Evolutionary conservation across 257 asterid species (phyloP), one percentile per base, ranked within the genome.

Genomic region (Rubia yunnanensis): DNA sequence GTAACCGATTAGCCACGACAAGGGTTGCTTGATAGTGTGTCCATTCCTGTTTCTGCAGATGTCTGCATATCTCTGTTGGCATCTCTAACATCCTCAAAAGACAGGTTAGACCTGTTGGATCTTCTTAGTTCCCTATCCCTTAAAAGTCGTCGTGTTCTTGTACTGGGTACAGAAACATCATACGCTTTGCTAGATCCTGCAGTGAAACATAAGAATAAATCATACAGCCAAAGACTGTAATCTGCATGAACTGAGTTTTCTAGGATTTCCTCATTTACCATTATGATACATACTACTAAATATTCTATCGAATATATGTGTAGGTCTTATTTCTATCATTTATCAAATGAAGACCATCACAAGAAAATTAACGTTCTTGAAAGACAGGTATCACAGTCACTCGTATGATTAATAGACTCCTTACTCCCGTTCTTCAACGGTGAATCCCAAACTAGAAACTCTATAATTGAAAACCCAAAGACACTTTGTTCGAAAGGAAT

Each of bases 1-100:
- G 97, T 32, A 89, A 82, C 72, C 97, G 78, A 61, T 89, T 89
- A n/a, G 97, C 95, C 70, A 89, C 97, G 22, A 89, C 97, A 89
- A 81, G 65, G 91, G 83, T 59, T 87, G 95, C 44, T 79, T 85
- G 18, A 70, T 75, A 61, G 73, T 69, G 57, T 75, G 80, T 20
- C 65, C 78, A 65, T 85, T 89, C 66, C 72, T 67, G 57, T 62
- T 68, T 54, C 77, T 82, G 10, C 66, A 71, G 41, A 64, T 59
- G 63, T 81, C 87, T 34, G 59, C 58, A 44, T n/a, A n/a, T n/a
- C n/a, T n/a, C n/a, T n/a, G n/a, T n/a, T n/a, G n/a, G n/a, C n/a
- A 57, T 77, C 85, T 77, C 74, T 80, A 10, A 78, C 67, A 67
- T 81, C 86, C 34, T 86, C 91, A 32, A 64, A 73, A 62, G 82